Base-by-base conservation (phyloP, 2,329 filamentous ascomycete species). In the Aspergillus neoniger region DNA sequence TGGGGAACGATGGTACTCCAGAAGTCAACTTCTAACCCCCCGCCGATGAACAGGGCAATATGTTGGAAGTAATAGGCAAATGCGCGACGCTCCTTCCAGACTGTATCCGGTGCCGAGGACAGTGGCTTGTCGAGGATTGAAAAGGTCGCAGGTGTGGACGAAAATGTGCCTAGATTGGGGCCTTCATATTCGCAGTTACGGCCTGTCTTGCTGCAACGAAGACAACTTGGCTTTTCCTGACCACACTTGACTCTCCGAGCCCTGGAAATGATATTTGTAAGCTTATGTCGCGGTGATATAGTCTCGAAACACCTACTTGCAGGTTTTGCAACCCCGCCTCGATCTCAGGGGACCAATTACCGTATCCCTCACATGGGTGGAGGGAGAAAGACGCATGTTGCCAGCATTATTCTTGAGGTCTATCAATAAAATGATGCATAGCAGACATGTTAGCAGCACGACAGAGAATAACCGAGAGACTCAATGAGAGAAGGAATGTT, bases 31-130 rank as follows among this genome's bases (percentile, higher is more conserved):
- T 77, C 76, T 9, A 77, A 55, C 4, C 62, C 67, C 17, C 76
- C 76, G 2, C 72, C 71, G 19, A 77, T 62, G 9, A 65, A 68
- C 0, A 66, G 62, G 12, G 72, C 74, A 1, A 69, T 70, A 19
- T 69, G 62, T 43, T 77, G 65, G 23, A 75, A 74, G 61, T 77
- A 78, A 38, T 72, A 76, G 1, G 73, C 71, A 65, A 78, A 78
- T 7, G 75, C 74, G 19, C 75, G 74, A 23, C 73, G 70, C 56
- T 78, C 76, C 47, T 70, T 65, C 61, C 63, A 73, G 2, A 66
- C 68, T 5, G 66, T 68, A 39, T 67, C 68, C 39, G 70, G 65
- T 4, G 58, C 64, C 10, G 60, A 52, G 28, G 70, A 67, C 4
- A 69, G 59, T 2, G 67, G 54, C 4, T 57, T 61, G 14, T 60